Percentiles rank a stretch among this genome's conserved stretches.
Conservation (phyloP, 768 basidiomycete species). For the Termitomyces sp. region DNA sequence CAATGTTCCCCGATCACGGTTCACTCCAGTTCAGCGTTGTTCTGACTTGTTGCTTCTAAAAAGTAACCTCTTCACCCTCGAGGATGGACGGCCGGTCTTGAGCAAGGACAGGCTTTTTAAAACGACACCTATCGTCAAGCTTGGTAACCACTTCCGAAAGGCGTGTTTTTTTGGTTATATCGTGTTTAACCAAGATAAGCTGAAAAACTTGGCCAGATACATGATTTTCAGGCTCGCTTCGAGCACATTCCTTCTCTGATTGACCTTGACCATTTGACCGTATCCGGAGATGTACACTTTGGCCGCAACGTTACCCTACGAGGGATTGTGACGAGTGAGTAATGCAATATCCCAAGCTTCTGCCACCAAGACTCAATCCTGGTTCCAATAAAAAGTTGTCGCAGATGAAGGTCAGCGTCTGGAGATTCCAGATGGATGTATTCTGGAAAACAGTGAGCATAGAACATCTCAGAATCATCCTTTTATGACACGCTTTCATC, state of each 20-base stretch:
- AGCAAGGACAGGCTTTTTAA: slow-evolving; percentile 59
- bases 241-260: slow-evolving; percentile 72
- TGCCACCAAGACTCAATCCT: not conserved
- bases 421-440: slow-evolving; percentile 60
- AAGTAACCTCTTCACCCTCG: slow-evolving; percentile 70
- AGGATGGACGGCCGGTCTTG: slow-evolving; percentile 69
- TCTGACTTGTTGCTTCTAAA: slow-evolving; percentile 72
- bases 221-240: slow-evolving; percentile 75
- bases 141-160: slow-evolving; percentile 84
- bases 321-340: slow-evolving; percentile 70
- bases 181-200: slow-evolving; percentile 23
- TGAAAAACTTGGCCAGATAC: slow-evolving; percentile 32
- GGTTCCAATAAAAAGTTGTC: slow-evolving; percentile 28
- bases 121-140: slow-evolving; percentile 74
- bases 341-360: not conserved
- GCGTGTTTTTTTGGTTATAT: slow-evolving; percentile 24
- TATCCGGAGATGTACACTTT: slow-evolving; percentile 72
- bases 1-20: slow-evolving; percentile 78
- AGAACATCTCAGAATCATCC: not conserved
- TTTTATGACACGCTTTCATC: slow-evolving; percentile 11
- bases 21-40: slow-evolving; percentile 70
- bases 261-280: slow-evolving; percentile 79
- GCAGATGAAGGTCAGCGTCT: slow-evolving; percentile 63
- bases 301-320: slow-evolving; percentile 64
- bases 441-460: slow-evolving; percentile 48